A percentile compares a stretch with the other conserved stretches of the same genome.
Conservation (phyloP, 176 grass and related monocot genomes). For the Hordeum vulgare region MorexV3_pseudomolecules_assembly NC_058520.1:221921298-221921797, state of each 20-base stretch:
- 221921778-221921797: conserved; percentile 45
- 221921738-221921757: conserved; percentile 55
- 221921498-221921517: conserved; percentile 64
- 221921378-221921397: conserved; percentile 39
- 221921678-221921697: conserved; percentile 57
- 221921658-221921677: conserved; percentile 39
- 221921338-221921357: conserved; percentile 46
- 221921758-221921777: conserved; percentile 45
- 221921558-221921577: conserved; percentile 67
- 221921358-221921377: conserved; percentile 70
- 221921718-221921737: conserved; percentile 54
- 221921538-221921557: conserved; percentile 61
- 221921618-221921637: conserved; percentile 54
- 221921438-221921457: conserved; percentile 36
- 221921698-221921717: conserved; percentile 41
- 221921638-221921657: conserved; percentile 47
- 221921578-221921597: conserved; percentile 48
- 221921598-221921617: conserved; percentile 48
- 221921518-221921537: conserved; percentile 71
- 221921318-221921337: conserved; percentile 53
- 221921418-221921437: conserved; percentile 71
- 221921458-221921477: conserved; percentile 67
- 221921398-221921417: conserved; percentile 54
- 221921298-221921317: conserved; percentile 55
- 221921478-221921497: conserved; percentile 67